Base-by-base conservation (phyloP, 345 rosid genomes). In the Carallia brachiata region DNA sequence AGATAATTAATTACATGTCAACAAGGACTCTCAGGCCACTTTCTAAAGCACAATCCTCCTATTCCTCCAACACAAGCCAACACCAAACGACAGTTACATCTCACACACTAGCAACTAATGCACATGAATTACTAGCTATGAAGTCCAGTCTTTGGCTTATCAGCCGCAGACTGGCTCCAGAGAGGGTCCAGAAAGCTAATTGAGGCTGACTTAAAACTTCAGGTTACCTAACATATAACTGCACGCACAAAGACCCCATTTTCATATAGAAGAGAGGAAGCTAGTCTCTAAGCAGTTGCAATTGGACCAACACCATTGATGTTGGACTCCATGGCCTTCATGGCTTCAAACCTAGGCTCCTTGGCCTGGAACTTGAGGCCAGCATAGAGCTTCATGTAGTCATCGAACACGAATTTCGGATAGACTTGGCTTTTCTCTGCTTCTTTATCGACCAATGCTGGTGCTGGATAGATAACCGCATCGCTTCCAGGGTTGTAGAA, bases 401-500 rank as follows among this genome's bases (percentile, higher is more conserved):
- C 97, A 23, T 84, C 96, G 19, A 94, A 94, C 70, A 88, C 89
- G 59, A 91, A 93, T 66, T 85, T 91, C 0, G 98, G 98, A 70
- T 93, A 88, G 2, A 68, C 27, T 6, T 63, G 79, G 4, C 57
- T 65, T 2, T 74, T 36, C 70, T 80, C 85, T 6, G 79, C 77
- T 54, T 79, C 88, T 58, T 84, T 78, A 30, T 73, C 88, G 2
- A 86, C 80, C 67, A 91, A 70, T 57, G 82, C 79, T 12, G 88
- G 78, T 23, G 96, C 93, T 0, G 98, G 98, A 60, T 57, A 86
- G 63, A 94, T 90, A 28, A 88, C 70, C 2, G 97, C 98, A 52
- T 94, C 95, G 5, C 77, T 82, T 13, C 95, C 93, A 0, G 98
- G 97, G 78, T 94, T 91, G 81, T 91, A 94, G 73, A 94, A 94